A percentile compares a stretch with the other conserved stretches of the same genome.
phyloP scores from a whole-genome alignment of 768 basidiomycete genomes.

The Kwoniella shandongensis region DNA sequence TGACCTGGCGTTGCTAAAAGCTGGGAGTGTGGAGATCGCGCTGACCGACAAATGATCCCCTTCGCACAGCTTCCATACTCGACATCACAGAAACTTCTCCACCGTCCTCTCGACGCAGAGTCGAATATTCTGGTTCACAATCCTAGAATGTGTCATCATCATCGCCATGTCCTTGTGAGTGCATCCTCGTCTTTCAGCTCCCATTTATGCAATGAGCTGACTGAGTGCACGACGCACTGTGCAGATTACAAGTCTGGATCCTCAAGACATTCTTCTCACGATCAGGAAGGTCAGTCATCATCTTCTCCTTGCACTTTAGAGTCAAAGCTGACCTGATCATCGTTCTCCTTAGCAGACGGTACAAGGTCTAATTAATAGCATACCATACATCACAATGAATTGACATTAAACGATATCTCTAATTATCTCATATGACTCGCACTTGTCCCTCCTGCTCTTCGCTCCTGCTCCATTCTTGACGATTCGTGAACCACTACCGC shows the following conservation, averaged over 20 bases:
- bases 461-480: slow-evolving; percentile 59
- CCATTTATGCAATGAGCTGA: slow-evolving; percentile 2
- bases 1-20: too few species aligned
- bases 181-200: background rate
- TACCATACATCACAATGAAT: background rate
- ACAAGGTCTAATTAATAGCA: slow-evolving; percentile 25
- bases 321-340: background rate
- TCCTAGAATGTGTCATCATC: slow-evolving; percentile 69
- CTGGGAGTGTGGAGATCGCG: too few species aligned
- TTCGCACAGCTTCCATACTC: slow-evolving; percentile 76
- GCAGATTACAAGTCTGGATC: slow-evolving; percentile 82
- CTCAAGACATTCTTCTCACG: slow-evolving; percentile 97
- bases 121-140: slow-evolving; percentile 90
- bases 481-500: slow-evolving; percentile 85
- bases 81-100: slow-evolving; percentile 90
- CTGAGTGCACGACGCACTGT: slow-evolving; percentile 21
- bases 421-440: too few species aligned
- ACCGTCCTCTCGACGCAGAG: slow-evolving; percentile 86
- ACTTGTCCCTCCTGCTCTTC: slow-evolving; percentile 10
- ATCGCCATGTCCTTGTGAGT: slow-evolving; percentile 85
- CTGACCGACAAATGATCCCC: too few species aligned
- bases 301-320: background rate
- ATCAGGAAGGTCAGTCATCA: slow-evolving; percentile 67
- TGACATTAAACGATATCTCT: background rate
- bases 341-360: slow-evolving; percentile 21